Evolutionary conservation across 2,329 filamentous ascomycete genomes (phyloP), one percentile per base, ranked within the genome.

Genomic region (Aspergillus thermomutatus): DNA sequence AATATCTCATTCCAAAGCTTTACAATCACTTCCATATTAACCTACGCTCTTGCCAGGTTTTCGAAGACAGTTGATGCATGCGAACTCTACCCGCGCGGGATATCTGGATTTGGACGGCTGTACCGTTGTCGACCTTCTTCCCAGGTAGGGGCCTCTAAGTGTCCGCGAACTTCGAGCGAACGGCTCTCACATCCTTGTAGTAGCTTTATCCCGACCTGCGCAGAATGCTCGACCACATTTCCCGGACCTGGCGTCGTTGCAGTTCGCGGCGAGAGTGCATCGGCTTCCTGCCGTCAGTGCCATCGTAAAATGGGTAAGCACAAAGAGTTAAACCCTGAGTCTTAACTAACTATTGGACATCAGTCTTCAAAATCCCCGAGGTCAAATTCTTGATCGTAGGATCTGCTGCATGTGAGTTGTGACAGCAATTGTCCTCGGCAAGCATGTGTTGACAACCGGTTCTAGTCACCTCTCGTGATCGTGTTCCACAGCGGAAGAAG

Each of bases 31-130:
- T 46, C 4, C 11, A 46, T 7, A 5, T 9, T 11, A 28, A 17
- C 25, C 40, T 11, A 27, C 26, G 40, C 11, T 49, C 25, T 58
- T 25, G 57, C 28, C 56, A 79, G 77, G 72, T 2, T 92, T 87
- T 70, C 82, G 87, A 37, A 82, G 82, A 64, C 87, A 91, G 68
- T 74, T 91, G 55, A 83, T 94, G 60, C 91, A 94, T 73, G 79
- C 83, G 52, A 83, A 87, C 74, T 90, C 89, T 3, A 81, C 83
- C n/a, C 80, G 89, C 56, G 90, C 89, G 11, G 91, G 91, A 4
- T 92, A 92, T 70, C 74, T 95, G 56, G 90, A 94, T 70, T 75
- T 91, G 9, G 83, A 87, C 26, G 89, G 89, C 17, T 92, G 89
- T 73, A 87, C 85, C 5, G 82, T 90, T 8, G 80, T 85, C 48